These are phyloP conservation scores for Saccharomycopsis sp. DNA, from an alignment of 805 yeast genomes.

Conservation along the genomic window DNA sequence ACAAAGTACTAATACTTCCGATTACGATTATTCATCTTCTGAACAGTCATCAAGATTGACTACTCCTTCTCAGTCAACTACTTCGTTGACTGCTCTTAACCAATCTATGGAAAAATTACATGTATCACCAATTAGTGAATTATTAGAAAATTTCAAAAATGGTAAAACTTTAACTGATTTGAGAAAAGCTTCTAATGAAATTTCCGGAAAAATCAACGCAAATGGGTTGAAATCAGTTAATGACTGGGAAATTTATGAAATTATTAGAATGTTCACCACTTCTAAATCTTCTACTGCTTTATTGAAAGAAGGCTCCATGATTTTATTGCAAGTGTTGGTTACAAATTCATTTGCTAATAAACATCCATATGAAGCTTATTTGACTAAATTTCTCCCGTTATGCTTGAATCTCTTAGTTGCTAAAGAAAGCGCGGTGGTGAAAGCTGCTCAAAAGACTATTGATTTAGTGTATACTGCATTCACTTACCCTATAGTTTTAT, in stretches of 20 bases:
- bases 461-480: conserved; percentile 67
- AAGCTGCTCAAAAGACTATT: conserved; percentile 76
- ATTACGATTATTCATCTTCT: conserved; percentile 11
- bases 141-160: conserved; percentile 43
- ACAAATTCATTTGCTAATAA: conserved; percentile 57
- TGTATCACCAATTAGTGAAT: conserved; percentile 58
- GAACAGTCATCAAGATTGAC: conserved; percentile 14
- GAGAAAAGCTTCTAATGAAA: conserved; percentile 44
- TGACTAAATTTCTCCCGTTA: conserved; percentile 53
- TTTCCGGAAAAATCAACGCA: conserved; percentile 42
- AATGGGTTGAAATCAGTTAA: conserved; percentile 42
- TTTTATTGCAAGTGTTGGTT: conserved; percentile 41
- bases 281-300: conserved; percentile 60
- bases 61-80: conserved; percentile 48
- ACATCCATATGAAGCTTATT: conserved; percentile 63
- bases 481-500: conserved; percentile 64
- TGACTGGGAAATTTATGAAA: conserved; percentile 61
- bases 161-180: conserved; percentile 49
- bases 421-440: conserved; percentile 78
- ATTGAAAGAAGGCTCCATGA: conserved; percentile 69
- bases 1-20: conserved; percentile 2
- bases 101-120: conserved; percentile 62
- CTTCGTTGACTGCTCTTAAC: conserved; percentile 66
- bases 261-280: conserved; percentile 59
- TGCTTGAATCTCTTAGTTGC: conserved; percentile 75